Conservation (phyloP, 345 rosid genomes). For the Brassica nigra region DNA sequence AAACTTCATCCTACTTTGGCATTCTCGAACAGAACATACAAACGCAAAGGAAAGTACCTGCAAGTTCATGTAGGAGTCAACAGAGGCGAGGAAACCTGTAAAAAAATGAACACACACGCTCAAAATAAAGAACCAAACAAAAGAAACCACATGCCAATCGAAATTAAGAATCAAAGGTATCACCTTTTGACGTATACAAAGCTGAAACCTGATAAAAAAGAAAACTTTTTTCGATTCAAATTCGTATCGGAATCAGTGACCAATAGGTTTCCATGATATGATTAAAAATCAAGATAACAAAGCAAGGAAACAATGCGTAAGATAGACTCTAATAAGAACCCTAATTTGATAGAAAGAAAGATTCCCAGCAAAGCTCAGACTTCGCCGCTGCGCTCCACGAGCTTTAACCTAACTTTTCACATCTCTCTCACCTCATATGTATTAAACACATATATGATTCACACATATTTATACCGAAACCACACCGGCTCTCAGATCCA, state of each 20-base stretch:
- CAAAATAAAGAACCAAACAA: not conserved
- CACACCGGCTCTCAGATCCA: no score
- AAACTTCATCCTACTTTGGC: not conserved
- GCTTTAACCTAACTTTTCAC: not conserved
- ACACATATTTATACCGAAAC: no score
- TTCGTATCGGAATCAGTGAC: no score
- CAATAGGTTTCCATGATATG: no score
- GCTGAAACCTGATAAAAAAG: not conserved
- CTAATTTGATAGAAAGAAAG: not conserved
- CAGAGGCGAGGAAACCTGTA: slow-evolving; percentile 87
- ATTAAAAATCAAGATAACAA: not conserved
- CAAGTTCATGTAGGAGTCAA: slow-evolving; percentile 96
- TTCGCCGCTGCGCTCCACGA: not conserved
- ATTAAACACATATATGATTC: no score
- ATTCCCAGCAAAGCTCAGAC: not conserved
- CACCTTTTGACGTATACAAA: not conserved
- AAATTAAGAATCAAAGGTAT: not conserved
- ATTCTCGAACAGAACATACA: not conserved
- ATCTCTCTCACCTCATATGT: not conserved
- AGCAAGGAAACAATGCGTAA: not conserved
- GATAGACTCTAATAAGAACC: not conserved
- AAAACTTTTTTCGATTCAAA: no score
- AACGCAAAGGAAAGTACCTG: slow-evolving; percentile 52
- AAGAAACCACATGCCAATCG: not conserved
- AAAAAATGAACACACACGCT: not conserved